Evolutionary conservation across 1,139 yeast genomes (phyloP).

Genomic region (Sugiyamaella novakii): DNA sequence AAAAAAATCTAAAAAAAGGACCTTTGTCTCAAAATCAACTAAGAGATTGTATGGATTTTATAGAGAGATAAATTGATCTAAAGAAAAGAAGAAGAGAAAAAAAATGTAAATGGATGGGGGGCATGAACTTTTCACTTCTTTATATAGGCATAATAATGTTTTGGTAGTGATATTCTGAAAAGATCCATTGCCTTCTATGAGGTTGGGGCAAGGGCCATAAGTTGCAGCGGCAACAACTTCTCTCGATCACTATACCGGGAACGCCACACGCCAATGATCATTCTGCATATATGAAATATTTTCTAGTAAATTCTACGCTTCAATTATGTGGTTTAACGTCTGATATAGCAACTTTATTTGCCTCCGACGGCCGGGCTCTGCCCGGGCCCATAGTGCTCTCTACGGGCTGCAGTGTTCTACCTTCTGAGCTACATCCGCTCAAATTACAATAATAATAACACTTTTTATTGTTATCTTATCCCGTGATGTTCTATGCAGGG

Average conservation of each 20-base stretch:
- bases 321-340: neutral
- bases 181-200: slow-evolving; percentile 23
- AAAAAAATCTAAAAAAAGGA: neutral
- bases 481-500: too few species aligned
- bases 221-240: too few species aligned
- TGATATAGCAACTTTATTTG: too few species aligned
- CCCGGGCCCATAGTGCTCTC: too few species aligned
- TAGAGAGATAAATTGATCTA: slow-evolving; percentile 13
- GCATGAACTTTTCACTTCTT: slow-evolving; percentile 15
- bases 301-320: slow-evolving; percentile 8
- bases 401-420: too few species aligned
- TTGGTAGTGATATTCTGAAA: slow-evolving; percentile 16
- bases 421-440: too few species aligned
- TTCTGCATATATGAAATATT: neutral
- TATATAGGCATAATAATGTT: slow-evolving; percentile 16
- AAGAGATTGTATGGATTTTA: neutral
- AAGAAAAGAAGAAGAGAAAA: slow-evolving; percentile 9
- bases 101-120: neutral
- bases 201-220: slow-evolving; percentile 9
- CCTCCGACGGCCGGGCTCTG: too few species aligned
- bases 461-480: too few species aligned
- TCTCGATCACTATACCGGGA: slow-evolving; percentile 1
- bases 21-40: too few species aligned
- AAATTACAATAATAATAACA: too few species aligned
- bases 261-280: too few species aligned